These are phyloP conservation scores for Gryganskiella cystojenkinii DNA, from an alignment of 192 early-diverging fungal species.

Conservation along the genomic window DNA sequence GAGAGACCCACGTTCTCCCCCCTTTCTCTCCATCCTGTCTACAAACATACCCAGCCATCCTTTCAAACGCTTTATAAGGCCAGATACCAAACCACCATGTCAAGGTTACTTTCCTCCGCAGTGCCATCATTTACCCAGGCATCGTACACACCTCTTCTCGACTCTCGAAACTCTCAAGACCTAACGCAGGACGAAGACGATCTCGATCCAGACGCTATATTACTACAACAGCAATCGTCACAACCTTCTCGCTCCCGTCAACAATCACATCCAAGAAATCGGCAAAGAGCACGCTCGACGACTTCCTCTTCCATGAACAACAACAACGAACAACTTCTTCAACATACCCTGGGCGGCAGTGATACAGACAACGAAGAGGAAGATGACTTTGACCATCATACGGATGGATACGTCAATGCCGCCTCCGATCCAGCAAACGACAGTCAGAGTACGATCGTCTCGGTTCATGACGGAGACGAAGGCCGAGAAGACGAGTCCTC, in stretches of 20 bases:
- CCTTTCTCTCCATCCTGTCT: neutral
- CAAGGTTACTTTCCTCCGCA: constrained; percentile 39
- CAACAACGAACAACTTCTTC: neutral
- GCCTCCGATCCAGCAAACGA: constrained; percentile 8
- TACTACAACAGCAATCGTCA: neutral
- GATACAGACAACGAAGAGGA: constrained; percentile 3
- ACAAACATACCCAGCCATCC: neutral
- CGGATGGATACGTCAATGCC: no score
- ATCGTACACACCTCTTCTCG: constrained; percentile 27
- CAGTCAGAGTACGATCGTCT: constrained; percentile 25
- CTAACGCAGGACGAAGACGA: constrained; percentile 26
- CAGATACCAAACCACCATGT: constrained; percentile 15
- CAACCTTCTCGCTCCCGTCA: no score
- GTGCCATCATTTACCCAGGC: constrained; percentile 32
- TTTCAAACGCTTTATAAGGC: no score
- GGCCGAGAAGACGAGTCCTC: neutral
- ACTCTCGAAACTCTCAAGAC: constrained; percentile 24
- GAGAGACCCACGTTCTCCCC: neutral
- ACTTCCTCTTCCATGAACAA: no score
- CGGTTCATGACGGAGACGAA: constrained; percentile 10
- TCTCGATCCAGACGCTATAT: constrained; percentile 45
- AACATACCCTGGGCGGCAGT: neutral
- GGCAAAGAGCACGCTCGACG: neutral
- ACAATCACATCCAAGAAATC: no score
- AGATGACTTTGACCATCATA: neutral